phyloP scores from a whole-genome alignment of 768 basidiomycete species.

The Lactarius evosmus region DNA sequence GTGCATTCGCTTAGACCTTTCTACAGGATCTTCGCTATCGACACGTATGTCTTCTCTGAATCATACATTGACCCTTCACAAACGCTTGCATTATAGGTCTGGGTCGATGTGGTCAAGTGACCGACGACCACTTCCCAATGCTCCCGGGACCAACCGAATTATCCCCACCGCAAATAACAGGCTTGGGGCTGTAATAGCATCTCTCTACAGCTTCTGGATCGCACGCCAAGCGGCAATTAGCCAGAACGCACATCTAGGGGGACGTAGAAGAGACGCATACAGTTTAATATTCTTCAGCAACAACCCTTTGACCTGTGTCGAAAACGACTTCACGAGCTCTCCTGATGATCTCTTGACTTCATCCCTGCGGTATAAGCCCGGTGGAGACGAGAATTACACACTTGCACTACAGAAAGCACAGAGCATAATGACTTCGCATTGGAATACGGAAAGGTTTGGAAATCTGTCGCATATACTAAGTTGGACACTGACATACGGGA shows the following conservation, averaged over 20 bases:
- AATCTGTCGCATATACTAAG: background rate
- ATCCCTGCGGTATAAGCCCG: conserved; percentile 36
- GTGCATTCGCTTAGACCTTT: background rate
- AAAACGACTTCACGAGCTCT: conserved; percentile 46
- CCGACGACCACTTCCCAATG: conserved; percentile 42
- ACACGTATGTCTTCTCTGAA: conserved; percentile 34
- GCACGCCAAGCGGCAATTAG: conserved; percentile 44
- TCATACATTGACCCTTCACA: background rate
- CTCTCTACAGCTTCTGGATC: conserved; percentile 53
- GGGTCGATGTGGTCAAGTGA: conserved; percentile 46
- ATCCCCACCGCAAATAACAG: conserved; percentile 41
- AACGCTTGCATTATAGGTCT: conserved; percentile 39
- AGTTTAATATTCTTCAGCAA: conserved; percentile 49
- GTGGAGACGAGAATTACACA: conserved; percentile 44
- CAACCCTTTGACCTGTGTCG: conserved; percentile 30
- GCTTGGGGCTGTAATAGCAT: conserved; percentile 55
- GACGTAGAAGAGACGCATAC: conserved; percentile 48
- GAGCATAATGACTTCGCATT: conserved; percentile 41
- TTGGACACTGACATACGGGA: background rate
- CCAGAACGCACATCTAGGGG: conserved; percentile 44
- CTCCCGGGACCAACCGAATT: conserved; percentile 42
- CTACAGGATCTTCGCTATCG: conserved; percentile 50
- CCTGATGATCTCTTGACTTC: conserved; percentile 43
- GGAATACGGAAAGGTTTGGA: conserved; percentile 50
- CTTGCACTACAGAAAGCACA: conserved; percentile 40